These are phyloP conservation scores for Tetradesmus obliquus DNA, from an alignment of 139 green algal species.

Conservation along the genomic window DNA sequence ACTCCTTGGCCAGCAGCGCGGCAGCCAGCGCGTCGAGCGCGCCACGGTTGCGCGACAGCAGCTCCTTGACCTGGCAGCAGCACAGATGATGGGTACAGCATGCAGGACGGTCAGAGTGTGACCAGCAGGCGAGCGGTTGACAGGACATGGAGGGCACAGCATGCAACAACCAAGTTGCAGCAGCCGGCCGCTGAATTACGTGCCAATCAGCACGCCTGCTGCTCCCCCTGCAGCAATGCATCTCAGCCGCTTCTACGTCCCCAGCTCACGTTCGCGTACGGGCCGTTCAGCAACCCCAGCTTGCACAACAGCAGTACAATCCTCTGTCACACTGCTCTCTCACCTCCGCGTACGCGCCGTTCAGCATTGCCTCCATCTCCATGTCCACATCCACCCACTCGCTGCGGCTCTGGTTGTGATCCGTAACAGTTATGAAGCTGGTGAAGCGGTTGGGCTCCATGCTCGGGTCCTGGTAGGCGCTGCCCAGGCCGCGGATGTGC, in stretches of 20 bases:
- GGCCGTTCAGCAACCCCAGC: background rate
- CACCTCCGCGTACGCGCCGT: slow-evolving; percentile 62
- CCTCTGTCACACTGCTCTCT: background rate
- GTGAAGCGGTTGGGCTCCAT: slow-evolving; percentile 54
- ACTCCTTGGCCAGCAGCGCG: slow-evolving; percentile 50
- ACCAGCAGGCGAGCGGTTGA: background rate
- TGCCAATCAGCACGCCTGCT: too few relatives aligned
- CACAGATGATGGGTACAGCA: background rate
- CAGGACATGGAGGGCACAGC: too few relatives aligned
- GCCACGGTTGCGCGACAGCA: slow-evolving; percentile 71
- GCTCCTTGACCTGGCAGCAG: slow-evolving; percentile 51
- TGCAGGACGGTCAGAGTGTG: background rate
- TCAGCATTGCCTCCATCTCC: slow-evolving; percentile 76
- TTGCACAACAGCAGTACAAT: background rate
- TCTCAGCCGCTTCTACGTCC: background rate
- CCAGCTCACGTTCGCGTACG: too few relatives aligned
- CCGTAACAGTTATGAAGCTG: slow-evolving; percentile 42
- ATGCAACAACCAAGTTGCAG: background rate
- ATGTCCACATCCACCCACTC: slow-evolving; percentile 66
- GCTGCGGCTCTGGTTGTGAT: slow-evolving; percentile 55
- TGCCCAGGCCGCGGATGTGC: slow-evolving; percentile 64
- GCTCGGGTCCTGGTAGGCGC: slow-evolving; percentile 55
- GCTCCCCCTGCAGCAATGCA: background rate
- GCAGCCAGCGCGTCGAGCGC: slow-evolving; percentile 68
- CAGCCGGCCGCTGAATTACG: background rate